Base-by-base conservation (phyloP, 331 rosid species). In the Acacia pycnantha region DNA sequence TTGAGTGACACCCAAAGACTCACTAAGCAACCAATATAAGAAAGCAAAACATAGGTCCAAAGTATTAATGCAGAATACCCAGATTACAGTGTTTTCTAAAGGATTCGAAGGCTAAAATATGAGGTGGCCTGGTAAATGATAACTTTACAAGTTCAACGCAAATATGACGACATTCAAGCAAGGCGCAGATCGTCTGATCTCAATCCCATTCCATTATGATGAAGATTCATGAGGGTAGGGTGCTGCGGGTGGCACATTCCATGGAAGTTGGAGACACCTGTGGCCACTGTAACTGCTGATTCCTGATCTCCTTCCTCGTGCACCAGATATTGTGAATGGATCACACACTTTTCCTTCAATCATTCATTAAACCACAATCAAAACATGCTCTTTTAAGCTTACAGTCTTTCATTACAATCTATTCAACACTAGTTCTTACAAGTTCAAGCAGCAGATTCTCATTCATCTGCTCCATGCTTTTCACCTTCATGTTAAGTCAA, bases 241-340 rank as follows among this genome's bases (percentile, higher is more conserved):
- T 56, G 64, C 72, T 89, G 90, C 79, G 31, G 70, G 11, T 88
- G 85, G 81, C 89, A 88, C 86, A 91, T 81, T 22, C 88, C 86
- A 79, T 83, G 88, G 2, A 92, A 75, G 70, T 87, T 89, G 67
- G 92, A 86, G 22, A 91, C 97, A 15, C 98, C 97, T 53, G 88
- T 91, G 71, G 91, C 92, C 64, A 88, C 22, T 31, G 89, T 93
- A 74, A 89, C 73, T 19, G 85, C 89, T 70, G 94, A 85, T 88
- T 85, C 94, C 61, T 77, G 78, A 12, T 87, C 98, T 81, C 87
- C 91, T 44, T 83, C 97, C 68, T 90, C 83, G 48, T 85, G 92
- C 87, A 86, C 88, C 15, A 87, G 22, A 43, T 88, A 88, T n/a
- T 89, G 91, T 31, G 95, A 90, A 87, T 90, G 90, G 87, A 88